Base-by-base conservation (phyloP, 176 grass and related monocot species). In the Aegilops umbellulata region DNA sequence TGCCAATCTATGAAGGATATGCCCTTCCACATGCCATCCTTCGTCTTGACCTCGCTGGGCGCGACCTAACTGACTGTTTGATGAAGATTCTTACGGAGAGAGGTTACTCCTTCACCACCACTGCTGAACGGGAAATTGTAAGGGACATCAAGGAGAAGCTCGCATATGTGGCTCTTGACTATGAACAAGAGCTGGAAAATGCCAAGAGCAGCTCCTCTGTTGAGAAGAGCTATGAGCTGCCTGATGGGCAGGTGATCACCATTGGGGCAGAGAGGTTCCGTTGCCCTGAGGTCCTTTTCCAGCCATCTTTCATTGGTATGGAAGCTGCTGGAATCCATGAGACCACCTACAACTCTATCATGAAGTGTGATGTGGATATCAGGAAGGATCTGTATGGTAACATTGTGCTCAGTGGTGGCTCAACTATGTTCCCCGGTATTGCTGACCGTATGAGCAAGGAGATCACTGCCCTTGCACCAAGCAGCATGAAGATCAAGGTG, bases 401-500 rank as follows among this genome's bases (percentile, higher is more conserved):
- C 60, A 89, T 95, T 58, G 89, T 95, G 42, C 91, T 95, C 65
- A 95, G 89, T 87, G 94, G 94, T 85, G 94, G 94, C 12, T 89
- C 94, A 20, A 95, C 89, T 25, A 93, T 95, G 94, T 95, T 95
- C 84, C 80, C 89, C 1, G 94, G 94, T 58, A 93, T 95, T 2
- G 91, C 80, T 60, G 94, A 95, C 38, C 94, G 94, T 23, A 95
- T 95, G 93, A 95, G 86, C 83, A 92, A 95, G 90, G 93, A 95
- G 83, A 92, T 95, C 76, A 88, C 75, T 5, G 85, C 92, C 32
- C 92, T 93, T 60, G 88, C 92, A 9, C 92, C 88, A 13, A 61
- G 69, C 65, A 93, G 85, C 58, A 93, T 91, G 92, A 93, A 90
- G 41, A 88, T 93, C 23, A 90, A 91, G 82, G 92, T 93, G 13